Evolutionary conservation across 2,329 filamentous ascomycete genomes (phyloP).

Genomic region (Tolypocladium endophyticum): DNA sequence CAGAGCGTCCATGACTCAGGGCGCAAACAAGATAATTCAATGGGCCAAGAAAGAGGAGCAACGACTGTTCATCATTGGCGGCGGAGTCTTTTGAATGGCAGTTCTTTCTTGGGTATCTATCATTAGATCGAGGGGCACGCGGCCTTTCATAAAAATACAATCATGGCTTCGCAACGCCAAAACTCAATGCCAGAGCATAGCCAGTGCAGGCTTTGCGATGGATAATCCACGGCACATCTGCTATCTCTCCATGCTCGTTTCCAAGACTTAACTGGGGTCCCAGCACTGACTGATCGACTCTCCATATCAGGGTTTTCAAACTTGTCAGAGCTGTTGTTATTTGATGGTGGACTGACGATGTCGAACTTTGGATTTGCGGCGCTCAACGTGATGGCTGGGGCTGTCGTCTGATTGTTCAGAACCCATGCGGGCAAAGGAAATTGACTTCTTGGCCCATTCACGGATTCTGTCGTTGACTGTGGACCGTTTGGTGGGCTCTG

Average conservation of each 20-base stretch:
- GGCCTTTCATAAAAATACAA: not conserved
- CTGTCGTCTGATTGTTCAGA: constrained; percentile 12
- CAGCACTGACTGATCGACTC: constrained; percentile 6
- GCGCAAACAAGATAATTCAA: constrained; percentile 79
- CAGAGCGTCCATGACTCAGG: constrained; percentile 61
- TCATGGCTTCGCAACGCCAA: not conserved
- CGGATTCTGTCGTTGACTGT: constrained; percentile 21
- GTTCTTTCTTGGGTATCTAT: not conserved
- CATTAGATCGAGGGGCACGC: not conserved
- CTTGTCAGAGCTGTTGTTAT: not conserved
- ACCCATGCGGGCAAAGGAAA: constrained; percentile 14
- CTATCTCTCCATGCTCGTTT: constrained; percentile 1
- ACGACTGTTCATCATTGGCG: constrained; percentile 90
- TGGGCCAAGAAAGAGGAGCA: constrained; percentile 92
- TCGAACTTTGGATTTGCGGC: constrained; percentile 1
- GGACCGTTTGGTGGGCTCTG: constrained; percentile 15
- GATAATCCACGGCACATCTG: not conserved
- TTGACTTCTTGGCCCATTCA: constrained; percentile 23
- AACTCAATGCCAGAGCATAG: not conserved
- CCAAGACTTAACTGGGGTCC: constrained; percentile 6
- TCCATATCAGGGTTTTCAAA: constrained; percentile 2
- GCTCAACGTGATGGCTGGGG: constrained; percentile 5
- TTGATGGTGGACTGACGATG: not conserved
- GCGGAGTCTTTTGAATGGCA: constrained; percentile 60
- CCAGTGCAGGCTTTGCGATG: not conserved